Conservation (phyloP, 2,329 filamentous ascomycete species). For the Coniochaeta hoffmannii region DNA sequence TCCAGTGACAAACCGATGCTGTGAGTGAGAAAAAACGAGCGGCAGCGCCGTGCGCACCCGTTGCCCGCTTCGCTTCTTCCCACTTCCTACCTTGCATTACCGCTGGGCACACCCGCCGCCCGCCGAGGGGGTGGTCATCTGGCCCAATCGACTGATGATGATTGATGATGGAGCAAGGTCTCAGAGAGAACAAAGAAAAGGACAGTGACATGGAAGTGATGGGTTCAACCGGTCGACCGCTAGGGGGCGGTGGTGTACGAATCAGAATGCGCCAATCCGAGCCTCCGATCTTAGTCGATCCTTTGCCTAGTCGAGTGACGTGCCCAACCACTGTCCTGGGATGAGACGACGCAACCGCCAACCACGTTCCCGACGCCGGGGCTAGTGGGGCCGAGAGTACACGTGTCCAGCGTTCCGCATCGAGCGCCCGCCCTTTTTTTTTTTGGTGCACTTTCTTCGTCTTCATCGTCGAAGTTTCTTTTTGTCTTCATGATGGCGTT, state of each 20-base stretch:
- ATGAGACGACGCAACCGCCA: neutral
- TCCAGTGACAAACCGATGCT: neutral
- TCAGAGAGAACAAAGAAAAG: neutral
- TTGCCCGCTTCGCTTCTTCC: constrained; percentile 4
- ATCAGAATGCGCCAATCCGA: neutral
- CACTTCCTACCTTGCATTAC: constrained; percentile 4
- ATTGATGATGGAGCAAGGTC: too few relatives aligned
- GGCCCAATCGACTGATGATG: neutral
- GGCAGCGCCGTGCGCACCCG: neutral
- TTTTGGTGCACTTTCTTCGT: neutral
- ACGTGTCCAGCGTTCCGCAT: neutral
- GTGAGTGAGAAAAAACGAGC: neutral
- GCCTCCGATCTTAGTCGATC: neutral
- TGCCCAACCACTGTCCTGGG: neutral
- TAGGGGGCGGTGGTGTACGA: neutral
- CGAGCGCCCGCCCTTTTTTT: neutral
- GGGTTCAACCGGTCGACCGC: neutral
- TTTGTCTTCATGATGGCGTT: neutral
- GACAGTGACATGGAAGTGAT: neutral
- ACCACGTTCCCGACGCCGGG: neutral
- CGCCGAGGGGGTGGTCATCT: neutral
- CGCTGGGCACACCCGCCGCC: constrained; percentile 3
- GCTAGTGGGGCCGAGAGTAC: neutral
- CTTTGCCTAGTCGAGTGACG: neutral
- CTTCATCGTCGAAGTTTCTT: constrained; percentile 1